Evolutionary conservation across 192 early-diverging fungal species (phyloP).

Genomic region (Podila clonocystis): DNA sequence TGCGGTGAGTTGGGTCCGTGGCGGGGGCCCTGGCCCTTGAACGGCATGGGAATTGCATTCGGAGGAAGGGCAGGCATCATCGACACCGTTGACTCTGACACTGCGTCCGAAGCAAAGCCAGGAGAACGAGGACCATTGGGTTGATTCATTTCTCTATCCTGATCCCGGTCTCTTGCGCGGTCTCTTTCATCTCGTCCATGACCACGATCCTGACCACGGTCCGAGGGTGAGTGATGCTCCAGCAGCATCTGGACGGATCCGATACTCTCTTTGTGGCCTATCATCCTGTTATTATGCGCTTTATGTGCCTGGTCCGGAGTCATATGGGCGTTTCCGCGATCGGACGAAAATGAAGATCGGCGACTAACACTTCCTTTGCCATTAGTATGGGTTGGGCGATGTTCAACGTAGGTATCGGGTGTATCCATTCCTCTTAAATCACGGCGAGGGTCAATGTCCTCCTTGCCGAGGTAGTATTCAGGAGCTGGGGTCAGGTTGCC

Average conservation of each 20-base stretch:
- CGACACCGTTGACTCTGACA: conserved; percentile 32
- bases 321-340: conserved; percentile 14
- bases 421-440: conserved; percentile 15
- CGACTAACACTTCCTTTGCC: background rate
- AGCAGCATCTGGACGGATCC: conserved; percentile 25
- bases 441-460: conserved; percentile 44
- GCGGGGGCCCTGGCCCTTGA: conserved; percentile 3
- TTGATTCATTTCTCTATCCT: background rate
- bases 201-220: background rate
- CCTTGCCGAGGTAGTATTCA: conserved; percentile 45
- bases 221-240: background rate
- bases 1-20: background rate
- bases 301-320: conserved; percentile 33
- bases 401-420: background rate
- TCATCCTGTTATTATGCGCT: conserved; percentile 30
- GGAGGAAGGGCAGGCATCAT: conserved; percentile 34
- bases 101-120: conserved; percentile 15
- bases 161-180: background rate
- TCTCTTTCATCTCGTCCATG: background rate
- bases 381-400: background rate
- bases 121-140: background rate
- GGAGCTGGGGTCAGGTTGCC: conserved; percentile 44
- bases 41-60: background rate
- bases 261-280: conserved; percentile 44
- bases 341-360: conserved; percentile 25